phyloP scores from a whole-genome alignment of 495 filamentous ascomycete genomes.

The Aspergillus conjunctus region DNA sequence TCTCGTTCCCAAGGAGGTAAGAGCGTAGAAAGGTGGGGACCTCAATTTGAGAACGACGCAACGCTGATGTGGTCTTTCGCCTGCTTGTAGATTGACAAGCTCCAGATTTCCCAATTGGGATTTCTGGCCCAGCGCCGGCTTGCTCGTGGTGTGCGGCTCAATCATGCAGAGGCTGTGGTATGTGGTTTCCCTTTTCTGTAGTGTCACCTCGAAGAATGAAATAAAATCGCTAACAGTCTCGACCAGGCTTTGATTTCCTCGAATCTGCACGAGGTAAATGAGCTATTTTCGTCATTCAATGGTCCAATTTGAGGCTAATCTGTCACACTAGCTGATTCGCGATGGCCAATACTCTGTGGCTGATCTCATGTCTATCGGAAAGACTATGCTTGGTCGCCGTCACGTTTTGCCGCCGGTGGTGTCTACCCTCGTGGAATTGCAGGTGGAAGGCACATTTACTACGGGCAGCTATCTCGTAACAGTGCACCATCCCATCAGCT shows the following conservation, averaged over 20 bases:
- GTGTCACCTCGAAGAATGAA: neutral
- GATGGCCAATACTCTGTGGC: conserved; percentile 93
- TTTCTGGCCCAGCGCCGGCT: conserved; percentile 86
- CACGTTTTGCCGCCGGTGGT: conserved; percentile 87
- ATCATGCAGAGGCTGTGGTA: conserved; percentile 89
- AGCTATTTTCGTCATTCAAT: conserved; percentile 4
- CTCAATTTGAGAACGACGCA: neutral
- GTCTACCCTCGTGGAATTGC: conserved; percentile 74
- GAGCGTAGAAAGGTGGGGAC: conserved; percentile 25
- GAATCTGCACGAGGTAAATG: conserved; percentile 79
- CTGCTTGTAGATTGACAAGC: conserved; percentile 81
- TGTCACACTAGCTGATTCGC: conserved; percentile 70
- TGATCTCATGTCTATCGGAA: conserved; percentile 89
- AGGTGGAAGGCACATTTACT: conserved; percentile 93
- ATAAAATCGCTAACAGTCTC: conserved; percentile 8
- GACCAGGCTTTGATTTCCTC: conserved; percentile 82
- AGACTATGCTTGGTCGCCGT: conserved; percentile 89
- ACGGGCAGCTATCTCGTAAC: conserved; percentile 94
- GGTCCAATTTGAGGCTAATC: conserved; percentile 12
- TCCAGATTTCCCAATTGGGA: conserved; percentile 87
- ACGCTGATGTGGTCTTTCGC: conserved; percentile 4
- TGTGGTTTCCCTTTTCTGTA: conserved; percentile 27
- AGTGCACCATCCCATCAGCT: conserved; percentile 85
- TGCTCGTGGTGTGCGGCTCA: conserved; percentile 84
- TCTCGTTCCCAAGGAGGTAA: conserved; percentile 83